Percentiles rank a stretch among this genome's conserved stretches.
Conservation (phyloP, 768 basidiomycete genomes). For the Pholiota molesta region DNA sequence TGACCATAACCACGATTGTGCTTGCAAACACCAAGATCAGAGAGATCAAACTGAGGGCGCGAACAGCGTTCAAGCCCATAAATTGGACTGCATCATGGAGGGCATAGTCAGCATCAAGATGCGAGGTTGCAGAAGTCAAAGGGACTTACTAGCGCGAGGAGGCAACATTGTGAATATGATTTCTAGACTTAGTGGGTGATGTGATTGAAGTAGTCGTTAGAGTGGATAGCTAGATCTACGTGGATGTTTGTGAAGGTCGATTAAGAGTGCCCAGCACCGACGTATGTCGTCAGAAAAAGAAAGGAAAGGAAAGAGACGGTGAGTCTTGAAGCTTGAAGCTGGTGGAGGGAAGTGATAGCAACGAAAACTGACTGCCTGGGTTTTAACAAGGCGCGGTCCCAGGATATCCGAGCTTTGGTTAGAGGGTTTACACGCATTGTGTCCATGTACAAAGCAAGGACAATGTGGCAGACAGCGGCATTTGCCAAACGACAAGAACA, state of each 20-base stretch:
- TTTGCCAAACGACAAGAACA: conserved; percentile 11
- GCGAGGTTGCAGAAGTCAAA: background rate
- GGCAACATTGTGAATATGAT: conserved; percentile 28
- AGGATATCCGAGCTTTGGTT: background rate
- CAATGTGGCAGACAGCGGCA: conserved; percentile 12
- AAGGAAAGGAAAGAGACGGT: conserved; percentile 19
- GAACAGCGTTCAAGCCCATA: conserved; percentile 77
- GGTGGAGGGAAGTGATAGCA: conserved; percentile 11
- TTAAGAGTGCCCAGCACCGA: conserved; percentile 37
- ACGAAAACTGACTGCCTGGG: conserved; percentile 1
- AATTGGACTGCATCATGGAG: conserved; percentile 44
- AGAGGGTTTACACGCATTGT: conserved; percentile 15
- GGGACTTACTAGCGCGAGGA: conserved; percentile 35
- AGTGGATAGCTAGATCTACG: conserved; percentile 1
- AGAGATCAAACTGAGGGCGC: conserved; percentile 74
- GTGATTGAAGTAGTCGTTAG: conserved; percentile 11
- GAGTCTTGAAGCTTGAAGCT: conserved; percentile 15
- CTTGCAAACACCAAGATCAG: conserved; percentile 82
- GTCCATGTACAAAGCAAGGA: conserved; percentile 19
- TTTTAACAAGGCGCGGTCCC: conserved; percentile 13
- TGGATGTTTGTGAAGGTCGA: conserved; percentile 1
- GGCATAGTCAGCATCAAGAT: background rate
- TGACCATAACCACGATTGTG: conserved; percentile 73
- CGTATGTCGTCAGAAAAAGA: conserved; percentile 22
- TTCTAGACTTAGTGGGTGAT: conserved; percentile 5